phyloP scores from a whole-genome alignment of 306 rosid genomes.

The Comarum palustre region DNA sequence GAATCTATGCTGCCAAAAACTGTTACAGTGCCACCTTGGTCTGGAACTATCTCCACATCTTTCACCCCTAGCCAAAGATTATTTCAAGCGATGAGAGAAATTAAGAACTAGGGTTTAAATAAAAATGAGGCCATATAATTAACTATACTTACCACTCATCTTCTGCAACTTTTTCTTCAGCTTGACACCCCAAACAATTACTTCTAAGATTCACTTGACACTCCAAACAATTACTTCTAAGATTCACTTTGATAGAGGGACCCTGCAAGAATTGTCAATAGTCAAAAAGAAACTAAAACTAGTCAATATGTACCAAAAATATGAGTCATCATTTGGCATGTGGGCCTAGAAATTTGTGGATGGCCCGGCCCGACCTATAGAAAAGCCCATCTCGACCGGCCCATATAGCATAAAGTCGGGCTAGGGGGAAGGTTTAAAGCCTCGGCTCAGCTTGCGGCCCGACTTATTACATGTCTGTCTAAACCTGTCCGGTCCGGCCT shows the following conservation, averaged over 20 bases:
- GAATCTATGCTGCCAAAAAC: constrained; percentile 20
- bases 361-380: no score
- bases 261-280: constrained; percentile 2
- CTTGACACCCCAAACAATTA: constrained; percentile 10
- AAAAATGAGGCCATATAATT: not conserved
- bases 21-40: constrained; percentile 22
- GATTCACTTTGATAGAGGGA: constrained; percentile 17
- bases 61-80: constrained; percentile 21
- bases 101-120: not conserved
- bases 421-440: no score
- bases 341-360: no score
- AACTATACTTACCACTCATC: constrained; percentile 11
- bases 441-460: no score
- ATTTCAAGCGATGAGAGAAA: not conserved
- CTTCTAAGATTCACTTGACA: constrained; percentile 10
- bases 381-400: no score
- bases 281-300: not conserved
- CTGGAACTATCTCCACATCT: not conserved
- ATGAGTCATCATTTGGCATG: no score
- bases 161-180: constrained; percentile 19
- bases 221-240: constrained; percentile 2
- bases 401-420: no score
- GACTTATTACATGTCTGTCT: no score
- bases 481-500: no score
- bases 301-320: no score